Evolutionary conservation across 768 basidiomycete species (phyloP), one percentile per base, ranked within the genome.

Genomic region (Lactifluus subvellereus): DNA sequence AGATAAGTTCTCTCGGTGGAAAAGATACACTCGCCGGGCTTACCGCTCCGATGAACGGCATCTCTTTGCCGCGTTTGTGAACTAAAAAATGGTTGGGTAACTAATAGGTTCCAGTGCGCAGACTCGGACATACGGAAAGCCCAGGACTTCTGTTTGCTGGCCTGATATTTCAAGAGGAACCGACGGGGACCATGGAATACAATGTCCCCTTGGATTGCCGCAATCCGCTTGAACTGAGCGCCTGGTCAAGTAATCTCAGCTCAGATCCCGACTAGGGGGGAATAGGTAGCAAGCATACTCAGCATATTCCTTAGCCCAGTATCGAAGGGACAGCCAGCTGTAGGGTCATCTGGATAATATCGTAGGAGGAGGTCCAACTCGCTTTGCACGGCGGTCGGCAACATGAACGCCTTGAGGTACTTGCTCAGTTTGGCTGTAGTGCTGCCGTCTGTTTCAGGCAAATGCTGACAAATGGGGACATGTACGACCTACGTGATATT

Each of bases 281-380:
- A 40, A 40, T 22, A 4, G 3, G 2, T 6, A 4, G 18, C 10
- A 27, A 10, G 30, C 58, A 0, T 45, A 64, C 62, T 1, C 3
- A 60, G 53, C 2, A 37, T 20, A 27, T 64, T 64, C 33, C 13
- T 33, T 3, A 14, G 0, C 8, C 68, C 67, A 3, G 71, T 70
- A 49, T 62, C 66, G 53, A 69, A 72, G 9, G 71, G 71, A 1
- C 63, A 60, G 4, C 72, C 71, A 20, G 61, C 53, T 10, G 60
- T 20, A 0, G 43, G 56, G 49, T 72, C 70, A 5, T 60, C 62
- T 8, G 71, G 67, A 52, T 72, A 72, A 20, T 59, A 57, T 38
- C 40, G 42, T 48, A 65, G 30, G 40, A 64, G 54, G 10, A 53
- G 42, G 16, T 63, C 64, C 6, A 63, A 6, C 2, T 62, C 10